These are phyloP conservation scores for Butyriboletus appendiculatus DNA, from an alignment of 1,284 basidiomycete genomes.

Conservation along the genomic window DNA sequence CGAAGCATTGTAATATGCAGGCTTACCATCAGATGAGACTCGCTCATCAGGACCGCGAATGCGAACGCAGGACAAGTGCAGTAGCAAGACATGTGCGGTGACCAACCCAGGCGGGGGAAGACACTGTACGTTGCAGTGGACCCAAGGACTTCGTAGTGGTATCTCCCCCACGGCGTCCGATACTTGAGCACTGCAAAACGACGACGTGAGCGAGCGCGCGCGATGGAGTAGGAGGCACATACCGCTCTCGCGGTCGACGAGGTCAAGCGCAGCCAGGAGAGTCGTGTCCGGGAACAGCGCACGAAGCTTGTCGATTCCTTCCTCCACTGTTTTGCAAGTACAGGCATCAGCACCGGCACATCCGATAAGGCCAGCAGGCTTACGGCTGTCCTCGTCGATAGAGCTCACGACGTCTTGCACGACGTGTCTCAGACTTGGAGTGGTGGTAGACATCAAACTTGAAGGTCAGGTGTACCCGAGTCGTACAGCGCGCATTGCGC, in stretches of 20 bases:
- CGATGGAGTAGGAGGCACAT: constrained; percentile 6
- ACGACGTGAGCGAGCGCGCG: background rate
- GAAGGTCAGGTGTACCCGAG: background rate
- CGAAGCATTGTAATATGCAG: background rate
- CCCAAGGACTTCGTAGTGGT: constrained; percentile 65
- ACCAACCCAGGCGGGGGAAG: constrained; percentile 49
- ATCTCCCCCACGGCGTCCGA: constrained; percentile 53
- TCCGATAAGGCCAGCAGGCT: constrained; percentile 3
- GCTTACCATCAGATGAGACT: constrained; percentile 64
- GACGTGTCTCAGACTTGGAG: constrained; percentile 24
- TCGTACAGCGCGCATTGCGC: background rate
- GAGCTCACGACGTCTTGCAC: constrained; percentile 31
- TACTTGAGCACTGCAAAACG: constrained; percentile 59
- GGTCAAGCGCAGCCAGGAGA: constrained; percentile 67
- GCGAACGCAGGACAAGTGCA: constrained; percentile 77
- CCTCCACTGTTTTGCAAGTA: constrained; percentile 46
- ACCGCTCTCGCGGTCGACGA: constrained; percentile 69
- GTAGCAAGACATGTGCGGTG: constrained; percentile 45
- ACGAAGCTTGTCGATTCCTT: constrained; percentile 53
- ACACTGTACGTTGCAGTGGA: constrained; percentile 63
- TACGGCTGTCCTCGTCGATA: constrained; percentile 34
- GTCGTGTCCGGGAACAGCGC: constrained; percentile 61
- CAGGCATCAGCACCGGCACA: constrained; percentile 7
- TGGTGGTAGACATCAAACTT: constrained; percentile 20
- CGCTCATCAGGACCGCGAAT: constrained; percentile 57